Evolutionary conservation across 345 rosid species (phyloP).

Genomic region (Heritiera fomes): DNA sequence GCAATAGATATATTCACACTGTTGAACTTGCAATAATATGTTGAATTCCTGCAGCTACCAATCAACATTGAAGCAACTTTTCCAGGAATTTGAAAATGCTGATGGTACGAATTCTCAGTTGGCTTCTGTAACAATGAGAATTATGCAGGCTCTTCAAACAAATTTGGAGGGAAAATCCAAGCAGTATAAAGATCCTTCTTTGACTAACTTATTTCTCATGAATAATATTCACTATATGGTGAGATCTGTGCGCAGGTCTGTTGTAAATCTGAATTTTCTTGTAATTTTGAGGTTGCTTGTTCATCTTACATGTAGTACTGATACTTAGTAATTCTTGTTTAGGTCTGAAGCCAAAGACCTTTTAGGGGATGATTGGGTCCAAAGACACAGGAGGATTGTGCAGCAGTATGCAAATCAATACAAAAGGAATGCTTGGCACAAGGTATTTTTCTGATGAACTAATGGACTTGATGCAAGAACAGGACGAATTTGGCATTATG

Average conservation of each 20-base stretch:
- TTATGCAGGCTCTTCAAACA: conserved; percentile 99
- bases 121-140: conserved; percentile 84
- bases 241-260: conserved; percentile 97
- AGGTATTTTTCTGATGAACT: conserved; percentile 46
- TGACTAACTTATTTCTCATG: conserved; percentile 96
- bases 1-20: neutral
- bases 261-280: conserved; percentile 14
- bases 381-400: conserved; percentile 89
- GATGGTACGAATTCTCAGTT: conserved; percentile 70
- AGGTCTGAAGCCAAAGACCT: conserved; percentile 99
- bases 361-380: conserved; percentile 99
- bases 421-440: conserved; percentile 92
- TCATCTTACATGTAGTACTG: conserved; percentile 6
- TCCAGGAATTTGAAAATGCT: conserved; percentile 79
- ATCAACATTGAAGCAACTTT: conserved; percentile 91
- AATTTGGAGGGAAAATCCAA: conserved; percentile 93
- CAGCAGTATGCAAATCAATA: conserved; percentile 98
- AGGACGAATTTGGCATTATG: neutral
- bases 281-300: conserved; percentile 3
- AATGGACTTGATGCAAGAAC: neutral
- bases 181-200: conserved; percentile 86
- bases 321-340: conserved; percentile 24
- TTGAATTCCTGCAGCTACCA: conserved; percentile 68
- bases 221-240: conserved; percentile 98
- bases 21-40: conserved; percentile 8